Conservation (phyloP, 768 basidiomycete species). For the Porpolomopsis calyptriformis region DNA sequence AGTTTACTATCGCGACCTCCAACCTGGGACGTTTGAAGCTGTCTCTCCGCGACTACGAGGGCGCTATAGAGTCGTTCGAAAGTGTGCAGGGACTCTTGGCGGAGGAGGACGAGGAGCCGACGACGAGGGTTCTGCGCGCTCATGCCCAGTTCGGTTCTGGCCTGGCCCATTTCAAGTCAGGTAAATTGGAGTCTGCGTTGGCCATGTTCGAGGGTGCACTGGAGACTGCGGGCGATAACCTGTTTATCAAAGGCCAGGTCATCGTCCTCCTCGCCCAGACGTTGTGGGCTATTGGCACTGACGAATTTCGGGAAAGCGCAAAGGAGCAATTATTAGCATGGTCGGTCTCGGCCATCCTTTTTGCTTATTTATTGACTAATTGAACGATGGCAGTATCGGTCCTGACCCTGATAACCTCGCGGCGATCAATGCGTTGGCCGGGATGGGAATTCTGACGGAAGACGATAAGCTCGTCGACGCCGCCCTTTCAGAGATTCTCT, state of each 20-base stretch:
- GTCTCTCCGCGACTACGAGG: slow-evolving; percentile 44
- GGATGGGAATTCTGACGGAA: slow-evolving; percentile 77
- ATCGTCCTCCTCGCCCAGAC: slow-evolving; percentile 73
- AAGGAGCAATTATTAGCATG: slow-evolving; percentile 74
- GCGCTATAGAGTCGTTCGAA: slow-evolving; percentile 60
- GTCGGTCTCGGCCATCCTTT: slow-evolving; percentile 27
- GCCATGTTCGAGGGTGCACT: slow-evolving; percentile 58
- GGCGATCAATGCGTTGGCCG: slow-evolving; percentile 75
- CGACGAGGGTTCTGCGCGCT: slow-evolving; percentile 36
- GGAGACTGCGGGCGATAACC: slow-evolving; percentile 39
- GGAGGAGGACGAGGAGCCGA: slow-evolving; percentile 20
- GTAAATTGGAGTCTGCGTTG: slow-evolving; percentile 53
- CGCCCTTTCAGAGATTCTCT: slow-evolving; percentile 69
- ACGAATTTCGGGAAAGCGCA: slow-evolving; percentile 67
- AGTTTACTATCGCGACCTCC: slow-evolving; percentile 70
- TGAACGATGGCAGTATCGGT: slow-evolving; percentile 49
- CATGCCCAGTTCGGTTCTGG: slow-evolving; percentile 66
- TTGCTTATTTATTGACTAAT: not conserved
- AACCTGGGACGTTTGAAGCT: slow-evolving; percentile 73
- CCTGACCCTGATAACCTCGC: slow-evolving; percentile 67
- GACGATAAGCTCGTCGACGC: slow-evolving; percentile 80
- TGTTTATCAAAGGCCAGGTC: slow-evolving; percentile 50
- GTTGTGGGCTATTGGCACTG: slow-evolving; percentile 72
- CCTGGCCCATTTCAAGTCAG: slow-evolving; percentile 56
- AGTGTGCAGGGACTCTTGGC: slow-evolving; percentile 57